A percentile compares a stretch with the other conserved stretches of the same genome.
Evolutionary conservation across 331 rosid species (phyloP).

Genomic region (Malus hybrid): DNA sequence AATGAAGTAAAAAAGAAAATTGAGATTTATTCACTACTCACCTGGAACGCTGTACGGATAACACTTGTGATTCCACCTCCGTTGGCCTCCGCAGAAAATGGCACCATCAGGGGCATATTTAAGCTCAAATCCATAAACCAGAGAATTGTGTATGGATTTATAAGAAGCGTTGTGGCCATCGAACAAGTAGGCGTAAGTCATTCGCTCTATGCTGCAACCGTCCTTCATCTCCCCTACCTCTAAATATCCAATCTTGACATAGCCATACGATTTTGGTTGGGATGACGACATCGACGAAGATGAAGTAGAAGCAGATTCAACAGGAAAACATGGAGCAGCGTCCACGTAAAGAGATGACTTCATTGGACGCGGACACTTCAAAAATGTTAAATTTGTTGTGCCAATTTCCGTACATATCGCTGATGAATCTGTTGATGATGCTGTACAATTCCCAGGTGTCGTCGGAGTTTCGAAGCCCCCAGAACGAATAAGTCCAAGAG

Average conservation of each 20-base stretch:
- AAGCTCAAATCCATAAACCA: not conserved
- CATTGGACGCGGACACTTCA: not conserved
- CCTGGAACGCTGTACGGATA: not conserved
- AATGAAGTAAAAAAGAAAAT: not conserved
- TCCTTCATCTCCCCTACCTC: not conserved
- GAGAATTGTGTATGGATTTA: not conserved
- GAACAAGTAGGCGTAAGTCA: not conserved
- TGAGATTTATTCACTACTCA: not conserved
- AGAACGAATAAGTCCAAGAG: too few species aligned
- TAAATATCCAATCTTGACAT: not conserved
- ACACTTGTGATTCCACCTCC: not conserved
- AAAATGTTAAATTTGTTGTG: not conserved
- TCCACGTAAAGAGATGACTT: not conserved
- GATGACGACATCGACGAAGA: not conserved
- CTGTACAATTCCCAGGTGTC: too few species aligned
- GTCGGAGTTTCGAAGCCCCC: too few species aligned
- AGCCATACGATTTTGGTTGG: not conserved
- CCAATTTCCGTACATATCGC: too few species aligned
- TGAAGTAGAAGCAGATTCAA: not conserved
- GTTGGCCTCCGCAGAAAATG: not conserved
- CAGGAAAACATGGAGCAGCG: not conserved
- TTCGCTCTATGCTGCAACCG: not conserved
- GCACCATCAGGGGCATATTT: too few species aligned
- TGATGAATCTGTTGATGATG: too few species aligned
- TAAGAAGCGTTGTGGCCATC: not conserved